Conservation (phyloP, 176 grass and related monocot species). For the Lolium perenne region DNA sequence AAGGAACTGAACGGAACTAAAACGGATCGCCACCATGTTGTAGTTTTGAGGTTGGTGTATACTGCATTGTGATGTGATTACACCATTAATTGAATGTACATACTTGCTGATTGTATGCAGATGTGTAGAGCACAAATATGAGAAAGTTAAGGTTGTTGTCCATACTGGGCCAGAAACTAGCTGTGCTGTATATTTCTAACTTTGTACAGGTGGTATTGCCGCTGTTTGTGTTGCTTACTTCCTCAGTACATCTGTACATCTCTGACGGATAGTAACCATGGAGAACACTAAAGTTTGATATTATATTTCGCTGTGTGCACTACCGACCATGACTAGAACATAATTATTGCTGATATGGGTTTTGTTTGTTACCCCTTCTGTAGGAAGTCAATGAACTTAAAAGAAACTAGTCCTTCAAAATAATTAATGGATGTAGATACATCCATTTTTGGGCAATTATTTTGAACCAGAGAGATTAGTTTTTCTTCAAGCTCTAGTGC, state of each 20-base stretch:
- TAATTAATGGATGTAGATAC: too few species aligned
- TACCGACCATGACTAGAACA: not conserved
- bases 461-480: too few species aligned
- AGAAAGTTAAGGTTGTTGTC: conserved; percentile 9
- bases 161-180: not conserved
- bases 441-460: too few species aligned
- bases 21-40: not conserved
- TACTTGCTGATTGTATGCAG: not conserved
- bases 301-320: not conserved
- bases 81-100: conserved; percentile 38
- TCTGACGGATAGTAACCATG: not conserved
- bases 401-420: too few species aligned
- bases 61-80: not conserved
- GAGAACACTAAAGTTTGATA: not conserved
- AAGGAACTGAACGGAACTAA: not conserved
- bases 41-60: not conserved
- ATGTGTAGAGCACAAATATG: not conserved
- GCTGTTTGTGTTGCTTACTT: not conserved
- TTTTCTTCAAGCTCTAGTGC: not conserved
- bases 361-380: not conserved
- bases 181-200: not conserved
- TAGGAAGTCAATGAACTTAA: not conserved
- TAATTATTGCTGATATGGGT: not conserved
- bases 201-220: not conserved
- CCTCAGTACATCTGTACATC: not conserved